A percentile compares a stretch with the other conserved stretches of the same genome.
Conservation (phyloP, 2,329 filamentous ascomycete genomes). For the Penicillium thymicola region DNA sequence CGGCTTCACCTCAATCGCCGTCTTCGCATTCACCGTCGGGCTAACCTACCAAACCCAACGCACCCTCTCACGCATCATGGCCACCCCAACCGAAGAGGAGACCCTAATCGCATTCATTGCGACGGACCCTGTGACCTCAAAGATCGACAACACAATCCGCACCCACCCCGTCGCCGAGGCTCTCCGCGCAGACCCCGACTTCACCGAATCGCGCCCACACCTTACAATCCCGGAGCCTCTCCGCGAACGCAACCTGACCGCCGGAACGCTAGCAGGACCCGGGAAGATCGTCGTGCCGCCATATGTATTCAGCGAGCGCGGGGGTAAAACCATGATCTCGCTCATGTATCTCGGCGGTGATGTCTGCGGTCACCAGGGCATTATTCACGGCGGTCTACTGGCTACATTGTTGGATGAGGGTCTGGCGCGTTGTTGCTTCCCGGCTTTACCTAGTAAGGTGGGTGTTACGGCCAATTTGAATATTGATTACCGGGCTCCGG, state of each 20-base stretch:
- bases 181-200: constrained; percentile 64
- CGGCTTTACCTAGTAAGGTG: constrained; percentile 77
- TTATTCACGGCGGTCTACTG: constrained; percentile 84
- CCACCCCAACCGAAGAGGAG: constrained; percentile 62
- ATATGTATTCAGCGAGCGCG: constrained; percentile 68
- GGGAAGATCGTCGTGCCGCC: constrained; percentile 78
- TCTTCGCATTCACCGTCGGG: constrained; percentile 34
- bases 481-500: constrained; percentile 77
- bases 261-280: constrained; percentile 70
- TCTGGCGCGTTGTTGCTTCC: constrained; percentile 82
- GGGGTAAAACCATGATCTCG: constrained; percentile 66
- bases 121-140: constrained; percentile 49
- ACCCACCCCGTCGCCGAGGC: constrained; percentile 69
- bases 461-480: constrained; percentile 80
- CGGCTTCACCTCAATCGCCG: constrained; percentile 37
- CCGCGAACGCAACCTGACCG: constrained; percentile 74
- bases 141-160: constrained; percentile 71
- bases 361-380: constrained; percentile 84
- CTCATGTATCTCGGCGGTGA: constrained; percentile 74
- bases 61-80: constrained; percentile 33
- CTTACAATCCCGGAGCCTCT: constrained; percentile 74
- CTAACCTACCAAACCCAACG: constrained; percentile 26
- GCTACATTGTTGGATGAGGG: constrained; percentile 94
- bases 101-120: constrained; percentile 65
- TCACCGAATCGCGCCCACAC: constrained; percentile 77